Evolutionary conservation across 805 yeast species (phyloP), one percentile per base, ranked within the genome.

Genomic region (Candida saitoana): DNA sequence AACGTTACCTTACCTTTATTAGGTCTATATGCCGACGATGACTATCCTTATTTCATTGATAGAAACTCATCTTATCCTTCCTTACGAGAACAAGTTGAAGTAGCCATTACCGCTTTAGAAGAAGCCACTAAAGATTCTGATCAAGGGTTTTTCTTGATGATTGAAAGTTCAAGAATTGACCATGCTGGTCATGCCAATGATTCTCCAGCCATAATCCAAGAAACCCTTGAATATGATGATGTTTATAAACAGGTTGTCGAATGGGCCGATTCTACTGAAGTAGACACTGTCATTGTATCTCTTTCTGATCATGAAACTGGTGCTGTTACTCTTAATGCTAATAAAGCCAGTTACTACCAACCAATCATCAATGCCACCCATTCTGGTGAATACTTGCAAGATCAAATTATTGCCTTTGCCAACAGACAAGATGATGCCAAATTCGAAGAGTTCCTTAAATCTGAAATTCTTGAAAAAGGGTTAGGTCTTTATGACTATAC

Each of bases 261-360:
- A 33, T 88, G 79, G 59, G 86, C 84, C 30, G 80, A 83, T 50
- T 57, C 71, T 6, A 56, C 84, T 2, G 87, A 84, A 39, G 80
- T 76, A 9, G 96, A 88, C 51, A 87, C 96, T 2, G 69, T 84
- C 35, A 75, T 87, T 32, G 70, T 90, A 33, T 80, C 91, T 18
- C 88, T 96, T 2, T 84, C 95, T 18, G 97, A 90, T 61, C 98
- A 90, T 67, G 98, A 90, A 61, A 90, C 97, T 18, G 98, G 98
- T 48, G 98, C 97, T 0, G 72, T 90, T n/a, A n/a, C n/a, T n/a
- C n/a, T n/a, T n/a, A n/a, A n/a, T n/a, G n/a, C n/a, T n/a, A n/a
- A n/a, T n/a, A n/a, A n/a, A n/a, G n/a, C n/a, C n/a, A 49, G 84
- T 85, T n/a, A 77, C 87, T 36, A 88, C 96, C 0, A 79, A 90